Base-by-base conservation (phyloP, 225 moss, liverwort and hornwort genomes). In the Lunularia cruciata region DNA sequence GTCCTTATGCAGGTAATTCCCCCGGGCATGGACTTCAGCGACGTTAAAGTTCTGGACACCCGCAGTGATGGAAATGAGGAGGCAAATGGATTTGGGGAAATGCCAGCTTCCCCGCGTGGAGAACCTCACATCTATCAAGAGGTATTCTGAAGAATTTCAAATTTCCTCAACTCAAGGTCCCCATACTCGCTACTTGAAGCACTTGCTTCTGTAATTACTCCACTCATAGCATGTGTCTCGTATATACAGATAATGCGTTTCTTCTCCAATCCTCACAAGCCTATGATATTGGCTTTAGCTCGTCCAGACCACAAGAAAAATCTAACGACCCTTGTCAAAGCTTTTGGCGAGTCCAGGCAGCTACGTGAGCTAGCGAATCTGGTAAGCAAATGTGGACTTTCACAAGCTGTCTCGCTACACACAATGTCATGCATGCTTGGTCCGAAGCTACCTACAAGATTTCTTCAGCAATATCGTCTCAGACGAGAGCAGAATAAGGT, bases 1-100 rank as follows among this genome's bases (percentile, higher is more conserved):
- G 11, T 57, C 33, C 8, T 1, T 6, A 13, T 76, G 42, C 67
- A 90, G 87, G 87, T 90, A 27, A 86, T 90, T 68, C 86, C 88
- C n/a, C 90, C 88, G 37, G 90, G 90, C 31, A 84, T 90, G 90
- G 88, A 90, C 60, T 90, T 90, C 53, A 90, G 86, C 73, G 84
- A 82, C 58, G 88, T 90, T 35, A 81, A 81, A 45, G 83, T 88
- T 34, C 88, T 76, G 68, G 90, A 90, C 26, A 63, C 68, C 55
- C 82, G 75, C 33, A 85, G 83, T 39, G 89, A 90, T 30, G 85
- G 85, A 42, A 88, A 88, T 27, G 57, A 71, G 16, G 88, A 82
- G 53, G 61, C 74, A 42, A 57, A 83, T 46, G 53, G 61, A 47
- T 79, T 87, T 57, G 78, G 75, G 32, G 78, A 73, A 60, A 71